Evolutionary conservation across 108 stramenopile species (phyloP), one percentile per base, ranked within the genome.

Genomic region (Tribonema minus): DNA sequence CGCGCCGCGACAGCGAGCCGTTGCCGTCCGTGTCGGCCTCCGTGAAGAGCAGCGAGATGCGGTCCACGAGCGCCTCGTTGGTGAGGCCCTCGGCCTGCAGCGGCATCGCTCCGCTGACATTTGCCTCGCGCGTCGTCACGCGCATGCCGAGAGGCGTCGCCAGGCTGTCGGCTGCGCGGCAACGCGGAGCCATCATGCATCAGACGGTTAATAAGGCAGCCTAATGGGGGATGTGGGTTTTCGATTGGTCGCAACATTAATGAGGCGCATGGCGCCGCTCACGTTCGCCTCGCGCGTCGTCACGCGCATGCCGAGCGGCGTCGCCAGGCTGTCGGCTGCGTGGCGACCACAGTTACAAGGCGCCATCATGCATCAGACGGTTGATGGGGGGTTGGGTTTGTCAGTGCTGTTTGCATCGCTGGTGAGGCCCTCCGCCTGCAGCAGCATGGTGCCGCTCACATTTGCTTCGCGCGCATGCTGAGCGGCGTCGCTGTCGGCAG

Each of bases 11-110:
- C 3, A 80, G 61, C n/a, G 58, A 69, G 58, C 79, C 79, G 15
- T 80, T 80, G 1, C 79, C 62, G 61, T 80, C 79, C 6, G 79
- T 41, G 37, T 80, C 79, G 2, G 79, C 79, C 37, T 80, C 39
- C 25, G 35, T 32, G 61, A 80, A 80, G 29, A 80, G 70, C 35
- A 80, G 12, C 20, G 79, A 58, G n/a, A 80, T 71, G 25, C 79
- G 79, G 32, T 80, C 79, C 28, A 12, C 32, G 6, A 80, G 68
- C 27, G 27, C 68, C 29, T 71, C 79, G 15, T 37, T 25, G 30
- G 40, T 9, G 35, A 69, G 59, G 37, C 54, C 27, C 26, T 6
- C 20, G 5, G 5, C 67, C 33, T 67, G 33, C 67, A 28, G 35
- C 7, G 29, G 33, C 7, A 5, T 15, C 23, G 7, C 35, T 23